phyloP scores from a whole-genome alignment of 177 flowering plant species.

The Vitis hybrid region DNA sequence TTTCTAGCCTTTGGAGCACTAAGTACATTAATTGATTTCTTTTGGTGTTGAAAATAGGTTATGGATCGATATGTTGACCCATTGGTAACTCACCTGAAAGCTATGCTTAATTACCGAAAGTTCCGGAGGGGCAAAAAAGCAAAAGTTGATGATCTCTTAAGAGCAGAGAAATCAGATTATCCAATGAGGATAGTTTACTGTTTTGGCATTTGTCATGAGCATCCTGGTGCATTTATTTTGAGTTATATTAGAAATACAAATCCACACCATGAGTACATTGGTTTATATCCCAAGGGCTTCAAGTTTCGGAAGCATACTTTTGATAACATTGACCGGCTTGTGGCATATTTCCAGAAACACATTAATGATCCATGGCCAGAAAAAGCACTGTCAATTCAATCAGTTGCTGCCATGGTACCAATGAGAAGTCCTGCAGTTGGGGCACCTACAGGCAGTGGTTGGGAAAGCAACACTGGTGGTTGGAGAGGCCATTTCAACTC shows the following conservation, averaged over 20 bases:
- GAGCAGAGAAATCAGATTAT: constrained; percentile 68
- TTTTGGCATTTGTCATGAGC: constrained; percentile 92
- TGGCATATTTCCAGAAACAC: constrained; percentile 86
- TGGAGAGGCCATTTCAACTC: constrained; percentile 53
- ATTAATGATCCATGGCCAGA: constrained; percentile 75
- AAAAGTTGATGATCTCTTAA: constrained; percentile 85
- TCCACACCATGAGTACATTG: constrained; percentile 92
- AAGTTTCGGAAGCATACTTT: constrained; percentile 77
- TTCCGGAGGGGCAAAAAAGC: constrained; percentile 79
- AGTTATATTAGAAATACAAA: constrained; percentile 82
- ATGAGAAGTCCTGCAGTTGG: constrained; percentile 85
- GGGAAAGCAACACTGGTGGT: constrained; percentile 58
- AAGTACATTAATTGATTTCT: background rate
- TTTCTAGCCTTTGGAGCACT: too few relatives aligned
- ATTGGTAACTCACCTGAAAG: constrained; percentile 72
- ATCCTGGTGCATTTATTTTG: constrained; percentile 90
- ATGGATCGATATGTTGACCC: constrained; percentile 98
- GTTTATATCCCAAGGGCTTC: constrained; percentile 90
- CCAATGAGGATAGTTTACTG: constrained; percentile 87
- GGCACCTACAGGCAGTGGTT: constrained; percentile 39
- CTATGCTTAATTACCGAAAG: constrained; percentile 86
- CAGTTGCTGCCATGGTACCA: constrained; percentile 96
- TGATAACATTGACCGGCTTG: constrained; percentile 87
- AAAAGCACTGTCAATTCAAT: constrained; percentile 62
- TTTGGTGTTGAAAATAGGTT: constrained; percentile 42